phyloP scores from a whole-genome alignment of 2,329 filamentous ascomycete genomes.

The Botrytis pseudocinerea region DNA sequence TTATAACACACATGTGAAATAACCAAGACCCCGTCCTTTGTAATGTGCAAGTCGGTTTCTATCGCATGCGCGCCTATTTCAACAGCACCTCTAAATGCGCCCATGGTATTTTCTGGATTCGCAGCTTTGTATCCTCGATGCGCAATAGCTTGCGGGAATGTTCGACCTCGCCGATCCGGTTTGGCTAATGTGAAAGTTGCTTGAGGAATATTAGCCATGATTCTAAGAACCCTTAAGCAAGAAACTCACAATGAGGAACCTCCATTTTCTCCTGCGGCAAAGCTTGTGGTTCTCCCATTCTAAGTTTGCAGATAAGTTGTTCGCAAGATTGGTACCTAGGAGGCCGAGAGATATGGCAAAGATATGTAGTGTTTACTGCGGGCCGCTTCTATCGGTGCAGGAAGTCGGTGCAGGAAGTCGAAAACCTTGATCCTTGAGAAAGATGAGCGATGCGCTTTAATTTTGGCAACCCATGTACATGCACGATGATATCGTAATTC shows the following conservation, averaged over 20 bases:
- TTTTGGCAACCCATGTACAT: background rate
- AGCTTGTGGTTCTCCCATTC: slow-evolving; percentile 18
- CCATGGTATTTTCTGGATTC: slow-evolving; percentile 84
- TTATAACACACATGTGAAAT: slow-evolving; percentile 65
- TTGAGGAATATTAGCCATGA: slow-evolving; percentile 27
- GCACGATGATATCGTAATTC: background rate
- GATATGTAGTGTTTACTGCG: slow-evolving; percentile 3
- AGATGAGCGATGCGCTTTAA: background rate
- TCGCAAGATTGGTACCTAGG: background rate
- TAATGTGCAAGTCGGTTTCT: slow-evolving; percentile 85
- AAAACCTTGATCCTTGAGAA: slow-evolving; percentile 14
- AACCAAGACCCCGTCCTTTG: slow-evolving; percentile 80
- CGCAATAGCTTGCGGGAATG: slow-evolving; percentile 67
- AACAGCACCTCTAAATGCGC: slow-evolving; percentile 72
- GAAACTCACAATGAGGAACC: slow-evolving; percentile 16
- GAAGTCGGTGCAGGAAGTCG: slow-evolving; percentile 4
- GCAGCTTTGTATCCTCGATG: slow-evolving; percentile 77
- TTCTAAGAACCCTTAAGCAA: background rate
- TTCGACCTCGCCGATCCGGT: slow-evolving; percentile 31
- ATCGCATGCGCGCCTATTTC: slow-evolving; percentile 75
- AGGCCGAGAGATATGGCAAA: background rate
- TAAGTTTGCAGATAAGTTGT: background rate
- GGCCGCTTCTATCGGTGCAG: background rate
- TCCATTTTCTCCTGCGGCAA: slow-evolving; percentile 25
- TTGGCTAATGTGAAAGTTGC: slow-evolving; percentile 36